Conservation (phyloP, 257 asterid genomes). For the Osmanthus fragrans region DNA sequence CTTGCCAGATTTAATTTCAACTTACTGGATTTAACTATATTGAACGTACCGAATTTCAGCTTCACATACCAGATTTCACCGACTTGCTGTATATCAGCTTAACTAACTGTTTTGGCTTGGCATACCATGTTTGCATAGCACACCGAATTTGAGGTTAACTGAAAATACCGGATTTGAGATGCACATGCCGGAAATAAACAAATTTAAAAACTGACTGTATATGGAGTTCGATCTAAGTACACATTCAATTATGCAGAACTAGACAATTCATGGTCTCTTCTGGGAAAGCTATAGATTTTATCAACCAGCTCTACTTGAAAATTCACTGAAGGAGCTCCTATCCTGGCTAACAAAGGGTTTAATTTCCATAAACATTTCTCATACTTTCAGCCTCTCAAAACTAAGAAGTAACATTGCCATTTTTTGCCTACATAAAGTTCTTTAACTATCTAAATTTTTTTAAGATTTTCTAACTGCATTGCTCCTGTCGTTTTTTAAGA, state of each 20-base stretch:
- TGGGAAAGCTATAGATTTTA: constrained; percentile 89
- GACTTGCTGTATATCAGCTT: no score
- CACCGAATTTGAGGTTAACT: no score
- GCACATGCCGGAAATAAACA: no score
- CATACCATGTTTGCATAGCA: no score
- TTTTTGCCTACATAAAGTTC: background rate
- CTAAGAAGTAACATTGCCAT: constrained; percentile 41
- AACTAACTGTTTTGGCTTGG: no score
- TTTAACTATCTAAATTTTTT: background rate
- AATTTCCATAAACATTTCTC: constrained; percentile 68
- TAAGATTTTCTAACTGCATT: background rate
- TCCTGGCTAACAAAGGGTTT: constrained; percentile 75
- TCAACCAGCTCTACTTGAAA: constrained; percentile 62
- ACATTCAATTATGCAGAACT: constrained; percentile 50
- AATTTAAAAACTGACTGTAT: no score
- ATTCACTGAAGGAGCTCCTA: constrained; percentile 79
- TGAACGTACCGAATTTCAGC: no score
- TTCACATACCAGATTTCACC: no score
- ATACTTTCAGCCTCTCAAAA: constrained; percentile 60
- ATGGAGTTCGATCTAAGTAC: background rate
- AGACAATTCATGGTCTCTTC: constrained; percentile 92
- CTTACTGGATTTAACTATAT: no score
- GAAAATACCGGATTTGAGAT: no score
- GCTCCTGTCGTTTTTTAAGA: no score
- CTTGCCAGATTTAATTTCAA: no score